A percentile compares a stretch with the other conserved stretches of the same genome.
Conservation (phyloP, 2,329 filamentous ascomycete genomes). For the Hortaea sp. region DNA sequence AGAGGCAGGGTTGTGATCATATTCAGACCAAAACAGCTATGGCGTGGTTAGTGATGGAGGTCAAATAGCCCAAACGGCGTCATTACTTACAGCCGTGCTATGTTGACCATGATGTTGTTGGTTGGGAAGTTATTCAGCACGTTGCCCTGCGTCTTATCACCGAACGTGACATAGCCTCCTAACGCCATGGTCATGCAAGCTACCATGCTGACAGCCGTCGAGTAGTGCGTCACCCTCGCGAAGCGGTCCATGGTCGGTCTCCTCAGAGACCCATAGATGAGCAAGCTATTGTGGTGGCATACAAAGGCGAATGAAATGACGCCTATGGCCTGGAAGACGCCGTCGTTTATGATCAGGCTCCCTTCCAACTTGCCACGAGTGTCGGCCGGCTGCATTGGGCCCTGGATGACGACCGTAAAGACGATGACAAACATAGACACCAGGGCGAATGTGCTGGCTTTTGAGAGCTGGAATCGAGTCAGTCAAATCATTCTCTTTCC, state of each 20-base stretch:
- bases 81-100: constrained; percentile 62
- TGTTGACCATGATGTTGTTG: constrained; percentile 86
- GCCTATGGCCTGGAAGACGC: constrained; percentile 90
- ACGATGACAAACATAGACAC: constrained; percentile 90
- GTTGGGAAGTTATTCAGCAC: constrained; percentile 95
- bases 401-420: constrained; percentile 76
- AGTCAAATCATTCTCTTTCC: background rate
- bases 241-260: constrained; percentile 96
- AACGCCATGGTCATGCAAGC: constrained; percentile 84
- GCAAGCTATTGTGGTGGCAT: constrained; percentile 86
- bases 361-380: constrained; percentile 61
- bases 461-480: constrained; percentile 59
- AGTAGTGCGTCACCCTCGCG: constrained; percentile 84
- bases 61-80: background rate
- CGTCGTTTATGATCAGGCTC: constrained; percentile 68
- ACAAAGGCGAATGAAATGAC: constrained; percentile 91
- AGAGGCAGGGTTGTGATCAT: constrained; percentile 96
- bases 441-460: constrained; percentile 86
- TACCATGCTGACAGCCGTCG: constrained; percentile 79
- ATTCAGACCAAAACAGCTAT: constrained; percentile 82
- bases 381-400: constrained; percentile 61
- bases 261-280: constrained; percentile 92
- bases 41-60: background rate
- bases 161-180: constrained; percentile 84
- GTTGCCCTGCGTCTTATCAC: constrained; percentile 83